Base-by-base conservation (phyloP, 2,329 filamentous ascomycete species). In the Aureobasidium musti region DNA sequence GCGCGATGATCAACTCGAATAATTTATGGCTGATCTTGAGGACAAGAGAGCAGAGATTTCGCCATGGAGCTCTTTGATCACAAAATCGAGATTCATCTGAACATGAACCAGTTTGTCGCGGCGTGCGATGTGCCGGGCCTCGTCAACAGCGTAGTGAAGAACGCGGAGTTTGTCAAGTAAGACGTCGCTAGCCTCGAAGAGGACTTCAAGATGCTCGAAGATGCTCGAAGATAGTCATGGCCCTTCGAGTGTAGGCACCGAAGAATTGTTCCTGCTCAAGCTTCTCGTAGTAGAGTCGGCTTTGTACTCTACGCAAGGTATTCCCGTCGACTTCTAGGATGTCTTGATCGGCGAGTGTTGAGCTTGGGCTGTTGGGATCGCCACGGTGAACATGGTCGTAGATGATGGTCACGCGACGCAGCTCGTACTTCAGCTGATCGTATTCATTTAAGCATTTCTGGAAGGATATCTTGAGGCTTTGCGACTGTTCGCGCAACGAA, bases 121-220 rank as follows among this genome's bases (percentile, higher is more conserved):
- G 21, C 53, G 53, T 10, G n/a, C 30, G 53, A 56, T 56, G 30
- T 56, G 53, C 4, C 10, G n/a, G 21, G 13, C 13, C 35, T 56
- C 53, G 1, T 56, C 53, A 17, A 41, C n/a, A 28, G 53, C 35
- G 10, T 56, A 56, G 13, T 56, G 35, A 28, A 56, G 53, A 10
- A 56, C 53, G 1, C 53, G 53, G 21, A 56, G 53, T 56, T 41
- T 56, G 35, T 56, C 53, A 41, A 56, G 53, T 23, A 56, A 19
- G 30, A 23, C 21, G n/a, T 56, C 30, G 21, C 26, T 56, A 7
- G 10, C 21, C 11, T 56, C 35, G 5, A 17, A 7, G 8, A 56
- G 35, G 28, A 39, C 4, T 28, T 19, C 53, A 28, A 56, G 53
- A n/a, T 41, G 53, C 19, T 41, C 35, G 35, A 41, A 41, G 53